Conservation (phyloP, 2,329 filamentous ascomycete genomes). For the Thielaviopsis ethacetica region DNA sequence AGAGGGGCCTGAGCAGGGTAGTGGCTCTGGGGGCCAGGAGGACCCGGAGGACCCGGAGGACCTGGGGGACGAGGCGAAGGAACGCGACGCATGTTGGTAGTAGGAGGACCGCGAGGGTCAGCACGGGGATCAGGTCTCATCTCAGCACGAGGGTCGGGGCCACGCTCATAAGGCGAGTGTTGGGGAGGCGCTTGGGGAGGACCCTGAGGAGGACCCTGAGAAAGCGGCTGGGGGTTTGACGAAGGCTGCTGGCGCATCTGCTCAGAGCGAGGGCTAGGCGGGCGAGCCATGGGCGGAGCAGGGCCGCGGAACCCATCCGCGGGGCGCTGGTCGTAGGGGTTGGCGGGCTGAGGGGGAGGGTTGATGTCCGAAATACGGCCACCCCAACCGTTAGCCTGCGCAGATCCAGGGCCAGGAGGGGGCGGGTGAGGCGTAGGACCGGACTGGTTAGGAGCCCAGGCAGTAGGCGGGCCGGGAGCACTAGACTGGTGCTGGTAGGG, state of each 20-base stretch:
- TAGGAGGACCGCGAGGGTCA: conserved; percentile 22
- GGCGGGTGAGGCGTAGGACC: conserved; percentile 32
- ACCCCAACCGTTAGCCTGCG: conserved; percentile 38
- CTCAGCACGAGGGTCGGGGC: conserved; percentile 12
- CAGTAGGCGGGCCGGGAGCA: conserved; percentile 67
- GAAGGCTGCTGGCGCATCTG: conserved; percentile 44
- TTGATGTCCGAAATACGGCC: conserved; percentile 65
- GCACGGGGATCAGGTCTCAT: conserved; percentile 6
- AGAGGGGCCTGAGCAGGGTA: conserved; percentile 19
- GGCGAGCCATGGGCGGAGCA: conserved; percentile 49
- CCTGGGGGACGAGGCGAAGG: not conserved
- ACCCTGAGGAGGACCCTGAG: conserved; percentile 9
- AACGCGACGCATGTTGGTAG: conserved; percentile 18
- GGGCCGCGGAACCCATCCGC: conserved; percentile 53
- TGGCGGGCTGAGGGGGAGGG: conserved; percentile 55
- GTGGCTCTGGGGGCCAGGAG: conserved; percentile 31
- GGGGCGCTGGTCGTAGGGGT: conserved; percentile 58
- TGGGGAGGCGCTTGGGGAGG: conserved; percentile 32
- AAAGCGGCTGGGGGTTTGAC: conserved; percentile 5
- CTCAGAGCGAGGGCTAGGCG: conserved; percentile 62
- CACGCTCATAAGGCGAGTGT: conserved; percentile 37
- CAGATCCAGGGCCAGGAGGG: conserved; percentile 29
- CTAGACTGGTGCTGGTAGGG: conserved; percentile 84
- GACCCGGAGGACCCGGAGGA: conserved; percentile 26
- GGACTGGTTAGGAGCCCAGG: conserved; percentile 70